phyloP scores from a whole-genome alignment of 768 basidiomycete species.

The Cystofilobasidium bisporidii region DNA sequence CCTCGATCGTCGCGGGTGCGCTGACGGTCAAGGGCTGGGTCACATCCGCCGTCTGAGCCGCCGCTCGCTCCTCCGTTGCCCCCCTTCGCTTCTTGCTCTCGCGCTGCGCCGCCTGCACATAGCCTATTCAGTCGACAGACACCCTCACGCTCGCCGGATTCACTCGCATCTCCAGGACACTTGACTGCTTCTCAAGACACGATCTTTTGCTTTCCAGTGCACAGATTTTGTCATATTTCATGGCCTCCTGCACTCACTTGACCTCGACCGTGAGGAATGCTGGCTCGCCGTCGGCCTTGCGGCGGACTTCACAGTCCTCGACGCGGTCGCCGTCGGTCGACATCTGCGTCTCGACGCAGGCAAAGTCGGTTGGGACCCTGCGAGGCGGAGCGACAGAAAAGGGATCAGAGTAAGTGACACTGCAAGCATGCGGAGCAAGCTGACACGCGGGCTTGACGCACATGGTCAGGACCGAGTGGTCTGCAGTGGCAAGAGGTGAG shows the following conservation, averaged over 20 bases:
- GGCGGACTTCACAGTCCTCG: constrained; percentile 76
- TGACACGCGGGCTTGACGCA: not conserved
- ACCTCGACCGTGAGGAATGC: constrained; percentile 12
- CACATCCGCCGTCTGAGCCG: not conserved
- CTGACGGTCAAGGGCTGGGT: not conserved
- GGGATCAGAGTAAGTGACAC: constrained; percentile 8
- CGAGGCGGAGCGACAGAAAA: constrained; percentile 47
- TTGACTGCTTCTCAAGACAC: too few relatives aligned
- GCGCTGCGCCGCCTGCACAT: not conserved
- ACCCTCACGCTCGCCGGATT: too few relatives aligned
- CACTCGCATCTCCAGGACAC: too few relatives aligned
- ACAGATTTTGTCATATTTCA: not conserved
- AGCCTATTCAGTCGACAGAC: not conserved
- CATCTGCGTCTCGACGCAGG: constrained; percentile 89
- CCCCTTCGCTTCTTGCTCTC: not conserved
- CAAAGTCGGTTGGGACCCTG: constrained; percentile 36
- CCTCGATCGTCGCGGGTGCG: not conserved
- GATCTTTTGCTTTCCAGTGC: too few relatives aligned
- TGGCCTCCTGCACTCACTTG: not conserved
- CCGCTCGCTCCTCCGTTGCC: not conserved
- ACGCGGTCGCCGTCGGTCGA: constrained; percentile 54
- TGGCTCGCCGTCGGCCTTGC: constrained; percentile 5
- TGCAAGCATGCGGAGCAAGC: not conserved
- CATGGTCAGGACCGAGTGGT: constrained; percentile 21
- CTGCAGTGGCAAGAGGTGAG: not conserved